phyloP scores from a whole-genome alignment of 352 stramenopile genomes.

The Pilasporangium apinafurcum region DNA sequence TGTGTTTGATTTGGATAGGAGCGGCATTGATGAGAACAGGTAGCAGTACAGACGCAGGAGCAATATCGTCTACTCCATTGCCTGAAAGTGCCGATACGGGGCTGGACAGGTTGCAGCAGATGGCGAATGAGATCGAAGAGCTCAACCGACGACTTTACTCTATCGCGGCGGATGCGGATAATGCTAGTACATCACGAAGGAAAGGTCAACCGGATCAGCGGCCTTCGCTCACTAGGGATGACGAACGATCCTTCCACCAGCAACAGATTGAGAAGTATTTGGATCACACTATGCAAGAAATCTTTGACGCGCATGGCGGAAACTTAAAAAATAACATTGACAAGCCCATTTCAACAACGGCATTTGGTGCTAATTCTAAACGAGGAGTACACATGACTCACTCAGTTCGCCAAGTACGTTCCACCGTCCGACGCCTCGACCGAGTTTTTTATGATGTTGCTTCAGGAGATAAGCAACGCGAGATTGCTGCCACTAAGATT shows the following conservation, averaged over 20 bases:
- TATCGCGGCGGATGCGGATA: neutral
- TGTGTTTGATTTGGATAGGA: too few relatives aligned
- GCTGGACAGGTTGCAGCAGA: constrained; percentile 12
- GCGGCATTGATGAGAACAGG: too few relatives aligned
- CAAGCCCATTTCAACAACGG: neutral
- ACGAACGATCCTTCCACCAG: constrained; percentile 16
- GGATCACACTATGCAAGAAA: constrained; percentile 33
- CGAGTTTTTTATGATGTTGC: constrained; percentile 76
- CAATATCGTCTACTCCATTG: too few relatives aligned
- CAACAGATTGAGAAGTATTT: constrained; percentile 45
- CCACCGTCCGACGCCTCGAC: constrained; percentile 56
- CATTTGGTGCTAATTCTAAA: constrained; percentile 16
- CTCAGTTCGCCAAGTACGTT: constrained; percentile 52
- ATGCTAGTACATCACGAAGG: neutral
- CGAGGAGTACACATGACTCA: constrained; percentile 45
- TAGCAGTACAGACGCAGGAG: too few relatives aligned
- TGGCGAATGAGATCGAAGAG: constrained; percentile 14
- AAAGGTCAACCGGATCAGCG: constrained; percentile 4
- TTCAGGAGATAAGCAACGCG: constrained; percentile 64
- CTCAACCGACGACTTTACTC: constrained; percentile 16
- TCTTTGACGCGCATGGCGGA: constrained; percentile 15
- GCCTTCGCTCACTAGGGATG: neutral
- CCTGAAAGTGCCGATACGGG: too few relatives aligned
- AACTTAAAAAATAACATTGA: neutral
- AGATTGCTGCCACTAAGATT: constrained; percentile 63